These are phyloP conservation scores for Phytophthora syringae DNA, from an alignment of 352 stramenopile genomes.

Conservation along the genomic window DNA sequence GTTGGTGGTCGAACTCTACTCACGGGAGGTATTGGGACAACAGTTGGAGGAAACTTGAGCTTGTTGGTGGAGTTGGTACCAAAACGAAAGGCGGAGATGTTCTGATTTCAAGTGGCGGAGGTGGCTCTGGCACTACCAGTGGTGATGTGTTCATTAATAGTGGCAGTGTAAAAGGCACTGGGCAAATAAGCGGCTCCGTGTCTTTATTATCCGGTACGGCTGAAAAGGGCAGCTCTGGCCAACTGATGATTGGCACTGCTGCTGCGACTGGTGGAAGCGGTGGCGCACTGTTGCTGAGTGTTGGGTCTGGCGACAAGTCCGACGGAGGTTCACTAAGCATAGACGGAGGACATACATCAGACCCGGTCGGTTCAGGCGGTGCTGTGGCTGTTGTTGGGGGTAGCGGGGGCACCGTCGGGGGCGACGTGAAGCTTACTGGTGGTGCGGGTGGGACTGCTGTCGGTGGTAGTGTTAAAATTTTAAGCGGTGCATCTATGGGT, in stretches of 20 bases:
- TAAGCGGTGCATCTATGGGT: slow-evolving; percentile 22
- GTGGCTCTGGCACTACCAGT: slow-evolving; percentile 15
- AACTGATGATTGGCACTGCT: slow-evolving; percentile 25
- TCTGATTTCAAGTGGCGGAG: slow-evolving; percentile 28
- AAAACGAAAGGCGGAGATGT: slow-evolving; percentile 35
- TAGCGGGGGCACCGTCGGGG: slow-evolving; percentile 27
- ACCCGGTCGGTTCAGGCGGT: slow-evolving; percentile 11
- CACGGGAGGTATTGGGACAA: slow-evolving; percentile 27
- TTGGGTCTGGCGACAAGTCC: slow-evolving; percentile 26
- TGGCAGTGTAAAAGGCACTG: slow-evolving; percentile 4
- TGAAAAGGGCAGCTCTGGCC: slow-evolving; percentile 24
- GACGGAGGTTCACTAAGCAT: slow-evolving; percentile 25
- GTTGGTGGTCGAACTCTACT: slow-evolving; percentile 26
- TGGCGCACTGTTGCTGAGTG: slow-evolving; percentile 29
- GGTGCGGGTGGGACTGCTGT: slow-evolving; percentile 11
- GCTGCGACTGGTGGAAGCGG: slow-evolving; percentile 18
- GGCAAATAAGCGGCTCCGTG: slow-evolving; percentile 29
- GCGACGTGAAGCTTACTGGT: slow-evolving; percentile 25
- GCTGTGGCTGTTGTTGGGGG: slow-evolving; percentile 13
- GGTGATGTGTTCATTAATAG: slow-evolving; percentile 33
- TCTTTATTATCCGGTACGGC: slow-evolving; percentile 30
- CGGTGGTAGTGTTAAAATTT: slow-evolving; percentile 33
- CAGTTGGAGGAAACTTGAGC: slow-evolving; percentile 30
- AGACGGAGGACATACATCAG: slow-evolving; percentile 17
- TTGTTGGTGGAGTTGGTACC: slow-evolving; percentile 27